Evolutionary conservation across 345 rosid genomes (phyloP), one percentile per base, ranked within the genome.

Genomic region (Psidium friedrichsthalianum): DNA sequence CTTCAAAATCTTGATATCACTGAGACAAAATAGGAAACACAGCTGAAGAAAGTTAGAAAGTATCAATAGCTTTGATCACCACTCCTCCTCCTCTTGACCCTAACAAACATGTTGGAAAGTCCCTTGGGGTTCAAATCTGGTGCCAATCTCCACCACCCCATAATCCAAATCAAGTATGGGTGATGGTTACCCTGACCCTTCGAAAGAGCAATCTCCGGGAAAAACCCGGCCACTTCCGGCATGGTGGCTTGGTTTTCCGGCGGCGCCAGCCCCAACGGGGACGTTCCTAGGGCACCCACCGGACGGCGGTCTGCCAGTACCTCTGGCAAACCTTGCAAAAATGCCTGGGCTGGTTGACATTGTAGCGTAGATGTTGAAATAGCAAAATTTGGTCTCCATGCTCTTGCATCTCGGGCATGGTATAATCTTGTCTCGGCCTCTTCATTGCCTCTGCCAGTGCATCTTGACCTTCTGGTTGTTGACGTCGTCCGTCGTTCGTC

Each of bases 241-340:
- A 92, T 2, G 94, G 95, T 2, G 95, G 96, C 90, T 94, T 97
- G 81, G 90, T 78, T 84, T 95, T 97, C 87, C 99, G 94, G 12
- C 99, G 98, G 81, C n/a, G n/a, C 99, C 99, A 16, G 99, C 98
- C 0, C 98, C 98, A 0, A 97, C 93, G 0, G 99, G 99, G 49
- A 97, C 99, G 85, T 97, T 95, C 49, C 99, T 90, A 97, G 97
- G 85, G 97, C 97, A n/a, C 40, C 99, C 99, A 22, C 99, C n/a
- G n/a, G n/a, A n/a, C 99, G 3, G 98, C 98, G 0, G 99, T 97
- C n/a, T n/a, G n/a, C 99, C 99, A 97, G 86, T 97, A 97, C 89
- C 99, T 92, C 86, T 97, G 99, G 88, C 99, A 97, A 64, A 98
- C 98, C 91, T 92, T 97, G 82, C 99, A 97, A 89, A 94, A 97